phyloP scores from a whole-genome alignment of 1,284 basidiomycete species.

The Leccinum fallax region DNA sequence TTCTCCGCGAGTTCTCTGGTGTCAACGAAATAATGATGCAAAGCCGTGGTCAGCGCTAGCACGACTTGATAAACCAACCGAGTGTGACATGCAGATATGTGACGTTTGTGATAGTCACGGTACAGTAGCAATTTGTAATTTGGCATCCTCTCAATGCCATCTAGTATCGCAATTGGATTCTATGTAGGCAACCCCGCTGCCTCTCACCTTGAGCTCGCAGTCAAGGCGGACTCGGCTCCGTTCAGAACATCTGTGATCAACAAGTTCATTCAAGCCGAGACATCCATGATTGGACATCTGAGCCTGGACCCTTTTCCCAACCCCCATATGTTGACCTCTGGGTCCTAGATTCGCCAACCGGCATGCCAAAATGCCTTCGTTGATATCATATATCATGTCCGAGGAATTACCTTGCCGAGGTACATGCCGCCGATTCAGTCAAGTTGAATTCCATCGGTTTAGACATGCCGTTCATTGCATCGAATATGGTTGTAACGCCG shows the following conservation, averaged over 20 bases:
- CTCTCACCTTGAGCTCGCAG: not conserved
- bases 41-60: not conserved
- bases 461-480: conserved; percentile 4
- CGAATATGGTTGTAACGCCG: not conserved
- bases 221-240: not conserved
- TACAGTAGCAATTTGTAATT: no score
- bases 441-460: conserved; percentile 19
- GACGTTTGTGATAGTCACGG: not conserved
- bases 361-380: not conserved
- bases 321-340: not conserved
- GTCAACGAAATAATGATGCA: not conserved
- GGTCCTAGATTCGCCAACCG: not conserved
- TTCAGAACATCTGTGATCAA: not conserved
- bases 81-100: not conserved
- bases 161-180: no score
- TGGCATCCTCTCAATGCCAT: no score
- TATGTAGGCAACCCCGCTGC: no score
- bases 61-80: not conserved
- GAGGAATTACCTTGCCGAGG: not conserved
- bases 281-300: not conserved
- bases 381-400: not conserved
- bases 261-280: not conserved
- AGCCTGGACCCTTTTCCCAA: not conserved
- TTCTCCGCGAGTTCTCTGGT: not conserved
- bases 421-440: not conserved